A percentile compares a stretch with the other conserved stretches of the same genome.
phyloP scores from a whole-genome alignment of 2,329 filamentous ascomycete genomes.

The Cladorrhinum sp. region DNA sequence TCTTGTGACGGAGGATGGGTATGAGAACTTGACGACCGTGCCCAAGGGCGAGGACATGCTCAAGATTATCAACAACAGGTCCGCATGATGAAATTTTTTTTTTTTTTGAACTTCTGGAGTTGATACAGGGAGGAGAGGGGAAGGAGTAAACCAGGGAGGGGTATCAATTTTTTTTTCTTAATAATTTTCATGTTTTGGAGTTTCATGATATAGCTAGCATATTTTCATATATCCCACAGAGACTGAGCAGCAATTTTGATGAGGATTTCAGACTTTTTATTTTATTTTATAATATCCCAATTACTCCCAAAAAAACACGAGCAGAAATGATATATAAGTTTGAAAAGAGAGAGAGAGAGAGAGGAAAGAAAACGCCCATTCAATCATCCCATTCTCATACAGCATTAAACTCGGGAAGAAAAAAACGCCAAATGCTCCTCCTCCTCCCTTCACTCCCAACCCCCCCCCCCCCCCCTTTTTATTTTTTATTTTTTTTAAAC shows the following conservation, averaged over 20 bases:
- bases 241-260: not conserved
- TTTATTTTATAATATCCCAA: not conserved
- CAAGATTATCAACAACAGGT: conserved; percentile 49
- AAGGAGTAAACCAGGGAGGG: no score
- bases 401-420: not conserved
- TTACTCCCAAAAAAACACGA: not conserved
- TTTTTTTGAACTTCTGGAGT: not conserved
- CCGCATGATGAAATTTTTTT: not conserved
- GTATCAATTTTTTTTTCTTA: not conserved
- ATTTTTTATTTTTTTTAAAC: no score
- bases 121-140: no score
- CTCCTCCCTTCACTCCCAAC: not conserved
- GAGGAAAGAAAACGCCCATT: not conserved
- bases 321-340: not conserved
- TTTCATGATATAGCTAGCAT: not conserved
- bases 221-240: not conserved
- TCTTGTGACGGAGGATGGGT: conserved; percentile 71
- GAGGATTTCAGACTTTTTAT: not conserved
- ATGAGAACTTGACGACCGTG: conserved; percentile 78
- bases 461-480: not conserved
- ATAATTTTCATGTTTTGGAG: not conserved
- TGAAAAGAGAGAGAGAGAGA: not conserved
- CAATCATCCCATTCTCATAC: not conserved
- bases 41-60: conserved; percentile 73
- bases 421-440: not conserved